Evolutionary conservation across 225 moss, liverwort and hornwort genomes (phyloP), one percentile per base, ranked within the genome.

Genomic region (Anthoceros angustus): DNA sequence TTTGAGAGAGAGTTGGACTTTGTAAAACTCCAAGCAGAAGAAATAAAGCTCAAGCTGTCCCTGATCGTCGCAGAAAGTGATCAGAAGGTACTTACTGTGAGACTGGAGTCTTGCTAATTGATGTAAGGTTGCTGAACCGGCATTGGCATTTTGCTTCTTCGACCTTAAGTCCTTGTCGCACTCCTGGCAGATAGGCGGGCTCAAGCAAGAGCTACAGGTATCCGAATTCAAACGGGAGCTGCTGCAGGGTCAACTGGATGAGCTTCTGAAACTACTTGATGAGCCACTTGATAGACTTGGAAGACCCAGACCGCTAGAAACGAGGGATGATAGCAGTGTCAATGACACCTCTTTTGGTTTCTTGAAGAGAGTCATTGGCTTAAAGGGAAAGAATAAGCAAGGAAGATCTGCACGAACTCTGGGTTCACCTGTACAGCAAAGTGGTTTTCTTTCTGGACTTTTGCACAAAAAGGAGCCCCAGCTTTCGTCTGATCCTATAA

Each of bases 1-100:
- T 55, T 55, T 55, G 55, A 55, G 55, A 55, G 55, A 20, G 55
- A 55, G 23, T 23, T 55, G 55, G 55, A 55, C 18, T 55, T 55
- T 20, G 55, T 55, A 18, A 55, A 55, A 55, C 55, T 55, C 23
- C 55, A 55, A 55, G 55, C 55, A 18, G 55, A 55, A 55, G 55
- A 55, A 55, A 55, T 55, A 9, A 55, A 55, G 55, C 23, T 55
- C n/a, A 55, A 55, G 55, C 55, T 55, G 18, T 55, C 55, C 23
- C 55, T 55, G 55, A 23, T 55, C 23, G 55, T 55, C 23, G 55
- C 55, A 55, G 55, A 55, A 23, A 55, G 55, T 15, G 55, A 55
- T 55, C 55, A 55, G 55, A 55, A 55, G 55, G 55, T 55, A 55
- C 55, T 9, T 32, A 32, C 32, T 32, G 32, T 4, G 16, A 55